Conservation (phyloP, 2,329 filamentous ascomycete genomes). For the Colletotrichum sp. region DNA sequence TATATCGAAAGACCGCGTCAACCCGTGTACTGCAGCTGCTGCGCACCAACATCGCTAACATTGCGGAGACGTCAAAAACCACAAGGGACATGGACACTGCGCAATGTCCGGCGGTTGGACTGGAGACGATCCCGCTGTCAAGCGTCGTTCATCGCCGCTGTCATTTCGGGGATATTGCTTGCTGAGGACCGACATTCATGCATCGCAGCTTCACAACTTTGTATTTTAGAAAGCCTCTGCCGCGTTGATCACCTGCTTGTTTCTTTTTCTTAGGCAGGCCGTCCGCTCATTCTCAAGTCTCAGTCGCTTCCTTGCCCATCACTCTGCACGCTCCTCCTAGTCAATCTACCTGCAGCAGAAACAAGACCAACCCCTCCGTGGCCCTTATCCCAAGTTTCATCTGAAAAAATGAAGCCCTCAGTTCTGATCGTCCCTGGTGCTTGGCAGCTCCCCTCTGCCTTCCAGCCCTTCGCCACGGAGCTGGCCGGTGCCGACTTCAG, state of each 20-base stretch:
- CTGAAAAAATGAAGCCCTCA: slow-evolving; percentile 20
- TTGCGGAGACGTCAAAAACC: background rate
- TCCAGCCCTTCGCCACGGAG: slow-evolving; percentile 19
- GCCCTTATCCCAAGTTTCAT: background rate
- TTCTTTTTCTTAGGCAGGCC: background rate
- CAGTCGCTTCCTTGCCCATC: background rate
- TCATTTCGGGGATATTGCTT: slow-evolving; percentile 12
- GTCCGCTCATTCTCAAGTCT: background rate
- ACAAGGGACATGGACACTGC: background rate
- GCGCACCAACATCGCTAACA: background rate
- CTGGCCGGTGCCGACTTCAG: slow-evolving; percentile 20
- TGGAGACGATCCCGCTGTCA: background rate
- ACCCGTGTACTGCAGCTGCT: background rate
- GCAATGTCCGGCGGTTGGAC: background rate
- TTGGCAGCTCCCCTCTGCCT: slow-evolving; percentile 38
- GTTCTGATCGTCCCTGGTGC: slow-evolving; percentile 44
- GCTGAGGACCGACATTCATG: background rate
- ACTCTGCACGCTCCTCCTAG: background rate
- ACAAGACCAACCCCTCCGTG: background rate
- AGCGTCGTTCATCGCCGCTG: background rate
- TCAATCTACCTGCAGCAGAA: slow-evolving; percentile 3
- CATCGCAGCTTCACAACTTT: background rate
- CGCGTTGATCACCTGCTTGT: background rate
- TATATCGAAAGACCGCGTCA: background rate
- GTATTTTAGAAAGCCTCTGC: slow-evolving; percentile 15